A percentile compares a stretch with the other conserved stretches of the same genome.
Evolutionary conservation across 805 yeast species (phyloP).

Genomic region (Yarrowia yakushimensis): DNA sequence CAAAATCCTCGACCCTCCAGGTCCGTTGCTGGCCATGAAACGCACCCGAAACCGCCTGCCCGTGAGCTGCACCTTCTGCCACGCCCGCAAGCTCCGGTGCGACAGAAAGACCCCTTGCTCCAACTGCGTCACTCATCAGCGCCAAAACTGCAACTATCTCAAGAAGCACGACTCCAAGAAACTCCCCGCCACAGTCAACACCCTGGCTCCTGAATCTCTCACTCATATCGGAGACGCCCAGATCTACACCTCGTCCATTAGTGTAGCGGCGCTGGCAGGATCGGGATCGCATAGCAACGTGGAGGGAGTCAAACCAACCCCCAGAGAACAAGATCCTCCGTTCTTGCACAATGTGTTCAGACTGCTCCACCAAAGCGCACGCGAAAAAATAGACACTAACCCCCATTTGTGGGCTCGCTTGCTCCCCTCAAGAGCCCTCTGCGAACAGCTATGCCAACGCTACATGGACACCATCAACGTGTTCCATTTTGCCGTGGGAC

Average conservation of each 20-base stretch:
- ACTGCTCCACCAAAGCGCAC: background rate
- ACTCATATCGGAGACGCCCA: slow-evolving; percentile 12
- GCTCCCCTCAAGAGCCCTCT: slow-evolving; percentile 7
- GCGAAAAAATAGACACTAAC: slow-evolving; percentile 1
- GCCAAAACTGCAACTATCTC: slow-evolving; percentile 16
- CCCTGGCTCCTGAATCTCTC: background rate
- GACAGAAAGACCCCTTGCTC: slow-evolving; percentile 13
- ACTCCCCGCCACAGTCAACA: background rate
- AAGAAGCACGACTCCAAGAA: slow-evolving; percentile 7
- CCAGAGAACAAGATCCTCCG: background rate
- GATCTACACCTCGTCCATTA: slow-evolving; percentile 1
- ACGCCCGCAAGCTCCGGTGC: slow-evolving; percentile 14
- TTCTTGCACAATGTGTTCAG: slow-evolving; percentile 6
- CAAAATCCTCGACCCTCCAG: background rate
- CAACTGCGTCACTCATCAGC: slow-evolving; percentile 21
- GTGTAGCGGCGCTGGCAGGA: slow-evolving; percentile 8
- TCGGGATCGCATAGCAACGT: background rate
- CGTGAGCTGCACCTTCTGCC: slow-evolving; percentile 22
- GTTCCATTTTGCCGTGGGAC: slow-evolving; percentile 10
- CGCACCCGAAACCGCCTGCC: slow-evolving; percentile 22
- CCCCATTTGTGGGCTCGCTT: background rate
- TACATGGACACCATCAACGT: slow-evolving; percentile 19
- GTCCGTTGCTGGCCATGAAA: background rate
- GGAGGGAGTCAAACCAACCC: slow-evolving; percentile 1
- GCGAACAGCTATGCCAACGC: background rate